phyloP scores from a whole-genome alignment of 495 filamentous ascomycete genomes.

The Aspergillus cavernicola region DNA sequence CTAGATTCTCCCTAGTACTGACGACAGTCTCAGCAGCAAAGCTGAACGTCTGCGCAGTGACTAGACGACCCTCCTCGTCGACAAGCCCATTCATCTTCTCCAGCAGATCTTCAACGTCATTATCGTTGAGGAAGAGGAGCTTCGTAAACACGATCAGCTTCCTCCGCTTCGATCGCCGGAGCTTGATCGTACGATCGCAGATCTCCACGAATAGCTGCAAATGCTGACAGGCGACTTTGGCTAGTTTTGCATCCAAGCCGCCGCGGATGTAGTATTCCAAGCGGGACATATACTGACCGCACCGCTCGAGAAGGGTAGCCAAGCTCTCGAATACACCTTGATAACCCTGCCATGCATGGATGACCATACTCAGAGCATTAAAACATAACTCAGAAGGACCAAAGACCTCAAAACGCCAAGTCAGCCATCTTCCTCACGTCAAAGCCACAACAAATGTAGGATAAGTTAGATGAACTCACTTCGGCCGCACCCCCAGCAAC shows the following conservation, averaged over 20 bases:
- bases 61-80: conserved; percentile 31
- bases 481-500: conserved; percentile 29
- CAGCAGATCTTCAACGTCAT: conserved; percentile 33
- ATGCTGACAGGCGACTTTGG: conserved; percentile 37
- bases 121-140: conserved; percentile 35
- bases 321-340: conserved; percentile 35
- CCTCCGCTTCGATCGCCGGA: conserved; percentile 28
- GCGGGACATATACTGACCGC: conserved; percentile 32
- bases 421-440: neutral
- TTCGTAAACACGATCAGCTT: conserved; percentile 30
- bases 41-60: conserved; percentile 35
- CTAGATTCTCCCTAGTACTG: conserved; percentile 30
- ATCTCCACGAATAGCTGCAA: conserved; percentile 39
- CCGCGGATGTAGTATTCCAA: conserved; percentile 33
- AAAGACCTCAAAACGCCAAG: conserved; percentile 24
- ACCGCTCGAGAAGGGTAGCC: conserved; percentile 33
- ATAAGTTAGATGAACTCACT: no score
- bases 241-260: conserved; percentile 33
- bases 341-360: conserved; percentile 41
- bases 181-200: conserved; percentile 34
- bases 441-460: no score
- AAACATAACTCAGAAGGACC: conserved; percentile 37
- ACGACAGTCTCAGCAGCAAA: conserved; percentile 32
- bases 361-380: conserved; percentile 34
- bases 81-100: conserved; percentile 34